A percentile compares a stretch with the other conserved stretches of the same genome.
These are phyloP conservation scores for Nicotiana knightiana DNA, from an alignment of 257 asterid species.

Conservation along the genomic window DNA sequence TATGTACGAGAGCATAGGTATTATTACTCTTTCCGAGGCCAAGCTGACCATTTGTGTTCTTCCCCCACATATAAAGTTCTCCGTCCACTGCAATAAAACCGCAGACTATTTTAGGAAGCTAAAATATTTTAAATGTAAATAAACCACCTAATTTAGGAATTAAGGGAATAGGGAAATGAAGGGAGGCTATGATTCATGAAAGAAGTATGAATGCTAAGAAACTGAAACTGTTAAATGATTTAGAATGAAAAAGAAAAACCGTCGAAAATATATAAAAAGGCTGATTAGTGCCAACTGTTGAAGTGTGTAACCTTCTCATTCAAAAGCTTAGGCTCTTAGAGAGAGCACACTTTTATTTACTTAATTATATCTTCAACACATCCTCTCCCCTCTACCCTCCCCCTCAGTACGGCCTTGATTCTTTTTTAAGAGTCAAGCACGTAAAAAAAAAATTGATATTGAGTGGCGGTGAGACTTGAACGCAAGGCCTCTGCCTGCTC, in stretches of 20 bases:
- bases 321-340: too few relatives aligned
- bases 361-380: too few relatives aligned
- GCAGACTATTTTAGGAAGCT: neutral
- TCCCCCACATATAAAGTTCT: slow-evolving; percentile 93
- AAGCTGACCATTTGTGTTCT: slow-evolving; percentile 85
- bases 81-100: slow-evolving; percentile 62
- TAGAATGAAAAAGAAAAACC: neutral
- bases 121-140: neutral
- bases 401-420: too few relatives aligned
- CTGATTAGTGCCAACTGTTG: neutral
- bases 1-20: neutral
- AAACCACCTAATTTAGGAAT: neutral
- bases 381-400: too few relatives aligned
- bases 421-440: too few relatives aligned
- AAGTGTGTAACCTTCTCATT: too few relatives aligned
- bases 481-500: too few relatives aligned
- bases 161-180: neutral
- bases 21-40: slow-evolving; percentile 92
- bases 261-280: neutral
- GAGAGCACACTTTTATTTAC: too few relatives aligned
- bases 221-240: neutral
- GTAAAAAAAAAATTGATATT: too few relatives aligned
- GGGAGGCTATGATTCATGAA: neutral
- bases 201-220: neutral
- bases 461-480: too few relatives aligned